These are phyloP conservation scores for Sphaerulina musiva DNA, from an alignment of 2,329 filamentous ascomycete species.

Conservation along the genomic window DNA sequence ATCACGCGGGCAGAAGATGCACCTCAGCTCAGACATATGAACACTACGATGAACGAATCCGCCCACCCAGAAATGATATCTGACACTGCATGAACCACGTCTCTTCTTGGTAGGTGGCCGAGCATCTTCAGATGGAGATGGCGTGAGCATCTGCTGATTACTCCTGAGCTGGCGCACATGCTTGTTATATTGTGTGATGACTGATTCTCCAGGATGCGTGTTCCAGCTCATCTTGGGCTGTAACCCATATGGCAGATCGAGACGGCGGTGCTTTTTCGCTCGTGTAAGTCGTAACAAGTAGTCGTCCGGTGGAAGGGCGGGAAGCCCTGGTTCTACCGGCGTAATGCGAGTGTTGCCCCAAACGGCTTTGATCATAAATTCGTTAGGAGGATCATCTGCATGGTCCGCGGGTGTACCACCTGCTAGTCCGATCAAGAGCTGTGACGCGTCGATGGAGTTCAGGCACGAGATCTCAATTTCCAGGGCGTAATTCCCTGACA, in stretches of 20 bases:
- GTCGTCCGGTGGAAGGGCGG: slow-evolving; percentile 21
- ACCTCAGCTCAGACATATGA: slow-evolving; percentile 18
- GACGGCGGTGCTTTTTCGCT: slow-evolving; percentile 15
- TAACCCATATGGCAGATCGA: slow-evolving; percentile 21
- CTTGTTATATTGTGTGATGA: slow-evolving; percentile 25
- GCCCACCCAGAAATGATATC: slow-evolving; percentile 23
- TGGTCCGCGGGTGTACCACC: slow-evolving; percentile 7
- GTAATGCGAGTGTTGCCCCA: slow-evolving; percentile 23
- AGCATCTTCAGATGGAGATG: slow-evolving; percentile 23
- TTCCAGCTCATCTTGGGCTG: slow-evolving; percentile 29
- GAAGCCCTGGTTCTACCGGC: slow-evolving; percentile 19
- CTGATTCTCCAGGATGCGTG: slow-evolving; percentile 2
- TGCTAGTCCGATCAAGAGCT: slow-evolving; percentile 28
- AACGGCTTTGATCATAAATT: slow-evolving; percentile 23
- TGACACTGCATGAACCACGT: slow-evolving; percentile 14
- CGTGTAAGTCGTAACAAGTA: slow-evolving; percentile 22
- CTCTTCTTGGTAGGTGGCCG: not conserved
- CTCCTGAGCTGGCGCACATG: slow-evolving; percentile 1
- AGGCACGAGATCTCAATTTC: slow-evolving; percentile 28
- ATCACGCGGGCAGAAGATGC: slow-evolving; percentile 23
- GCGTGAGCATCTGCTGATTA: slow-evolving; percentile 26
- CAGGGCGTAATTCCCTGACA: slow-evolving; percentile 22
- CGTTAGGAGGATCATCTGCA: slow-evolving; percentile 7
- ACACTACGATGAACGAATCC: slow-evolving; percentile 8
- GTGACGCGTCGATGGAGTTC: slow-evolving; percentile 27